Conservation (phyloP, 2,329 filamentous ascomycete genomes). For the Chaetothyriales sp. region DNA sequence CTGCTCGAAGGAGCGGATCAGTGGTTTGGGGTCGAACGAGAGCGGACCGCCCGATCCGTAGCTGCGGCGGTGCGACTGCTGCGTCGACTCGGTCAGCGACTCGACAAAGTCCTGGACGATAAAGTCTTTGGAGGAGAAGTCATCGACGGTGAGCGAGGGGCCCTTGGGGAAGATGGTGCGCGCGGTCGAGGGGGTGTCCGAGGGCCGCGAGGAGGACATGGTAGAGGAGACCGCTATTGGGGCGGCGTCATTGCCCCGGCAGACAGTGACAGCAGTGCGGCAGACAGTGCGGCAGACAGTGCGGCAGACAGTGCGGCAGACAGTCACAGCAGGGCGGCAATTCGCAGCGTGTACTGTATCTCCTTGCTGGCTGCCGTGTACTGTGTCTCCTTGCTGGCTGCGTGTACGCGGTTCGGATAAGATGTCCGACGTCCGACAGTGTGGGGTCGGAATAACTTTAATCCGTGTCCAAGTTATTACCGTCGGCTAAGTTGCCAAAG, state of each 20-base stretch:
- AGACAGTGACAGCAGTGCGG: not conserved
- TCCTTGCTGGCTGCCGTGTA: not conserved
- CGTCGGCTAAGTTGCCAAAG: too few relatives aligned
- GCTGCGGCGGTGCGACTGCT: conserved; percentile 68
- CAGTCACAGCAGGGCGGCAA: not conserved
- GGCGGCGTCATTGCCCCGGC: not conserved
- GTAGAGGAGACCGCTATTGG: not conserved
- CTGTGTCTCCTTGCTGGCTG: too few relatives aligned
- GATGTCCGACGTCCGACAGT: too few relatives aligned
- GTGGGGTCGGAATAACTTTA: too few relatives aligned
- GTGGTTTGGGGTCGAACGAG: conserved; percentile 80
- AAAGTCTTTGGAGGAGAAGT: conserved; percentile 81
- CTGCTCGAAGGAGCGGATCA: conserved; percentile 87
- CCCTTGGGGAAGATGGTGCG: conserved; percentile 63
- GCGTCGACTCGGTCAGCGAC: conserved; percentile 70
- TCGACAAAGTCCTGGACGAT: conserved; percentile 98
- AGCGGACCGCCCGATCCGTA: conserved; percentile 31
- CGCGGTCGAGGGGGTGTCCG: conserved; percentile 25
- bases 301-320: not conserved
- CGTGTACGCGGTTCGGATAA: too few relatives aligned
- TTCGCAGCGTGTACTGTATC: not conserved
- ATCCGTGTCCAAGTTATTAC: too few relatives aligned
- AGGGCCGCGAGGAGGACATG: not conserved
- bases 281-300: not conserved
- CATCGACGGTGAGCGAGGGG: conserved; percentile 74